Percentiles rank a stretch among this genome's conserved stretches.
Evolutionary conservation across 305 asterid species (phyloP).

Genomic region (Fraxinus latifolia): DNA sequence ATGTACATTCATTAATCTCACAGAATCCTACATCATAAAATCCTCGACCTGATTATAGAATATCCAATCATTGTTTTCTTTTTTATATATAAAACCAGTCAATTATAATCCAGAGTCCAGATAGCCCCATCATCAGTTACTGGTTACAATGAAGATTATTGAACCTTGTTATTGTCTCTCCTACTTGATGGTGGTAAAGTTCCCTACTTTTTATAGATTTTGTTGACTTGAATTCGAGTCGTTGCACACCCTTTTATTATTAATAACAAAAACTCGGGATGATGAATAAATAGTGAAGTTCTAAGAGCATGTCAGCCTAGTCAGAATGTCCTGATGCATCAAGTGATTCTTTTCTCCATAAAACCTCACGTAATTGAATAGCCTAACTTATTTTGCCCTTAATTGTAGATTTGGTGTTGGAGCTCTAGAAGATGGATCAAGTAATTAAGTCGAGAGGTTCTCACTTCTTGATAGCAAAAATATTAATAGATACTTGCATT

Average conservation of each 20-base stretch:
- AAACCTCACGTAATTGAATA: not conserved
- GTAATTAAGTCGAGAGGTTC: conserved; percentile 13
- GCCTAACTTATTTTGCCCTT: conserved; percentile 23
- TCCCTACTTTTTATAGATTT: not conserved
- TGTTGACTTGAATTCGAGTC: not conserved
- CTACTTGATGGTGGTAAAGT: not conserved
- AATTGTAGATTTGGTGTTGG: conserved; percentile 79
- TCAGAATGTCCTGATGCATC: not conserved
- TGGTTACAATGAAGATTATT: not conserved
- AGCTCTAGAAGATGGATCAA: conserved; percentile 49
- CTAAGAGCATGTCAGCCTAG: not conserved
- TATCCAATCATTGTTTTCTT: not conserved
- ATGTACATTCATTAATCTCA: not conserved
- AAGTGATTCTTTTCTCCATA: not conserved
- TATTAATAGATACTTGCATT: conserved; percentile 13
- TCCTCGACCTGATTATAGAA: not conserved
- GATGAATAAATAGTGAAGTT: not conserved
- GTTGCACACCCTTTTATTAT: not conserved
- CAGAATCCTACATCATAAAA: not conserved
- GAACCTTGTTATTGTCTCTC: not conserved
- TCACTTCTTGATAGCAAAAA: conserved; percentile 4
- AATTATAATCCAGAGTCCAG: not conserved
- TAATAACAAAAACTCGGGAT: not conserved
- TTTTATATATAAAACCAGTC: not conserved
- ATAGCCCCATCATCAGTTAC: not conserved